Evolutionary conservation across 768 basidiomycete species (phyloP).

Genomic region (Tylopilus felleus): DNA sequence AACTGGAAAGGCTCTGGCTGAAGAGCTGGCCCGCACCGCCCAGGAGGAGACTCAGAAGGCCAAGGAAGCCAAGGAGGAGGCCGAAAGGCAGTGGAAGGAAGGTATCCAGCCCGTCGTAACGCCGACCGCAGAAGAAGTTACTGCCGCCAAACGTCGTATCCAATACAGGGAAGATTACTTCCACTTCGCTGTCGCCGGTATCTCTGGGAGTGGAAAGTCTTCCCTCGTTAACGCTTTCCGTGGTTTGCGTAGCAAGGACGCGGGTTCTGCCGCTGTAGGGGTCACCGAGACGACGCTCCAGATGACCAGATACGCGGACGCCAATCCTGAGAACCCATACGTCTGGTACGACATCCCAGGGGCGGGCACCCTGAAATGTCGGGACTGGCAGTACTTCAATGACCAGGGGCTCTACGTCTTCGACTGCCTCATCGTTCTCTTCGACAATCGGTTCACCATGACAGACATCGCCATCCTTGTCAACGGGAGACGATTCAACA

Average conservation of each 20-base stretch:
- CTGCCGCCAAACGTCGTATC: constrained; percentile 16
- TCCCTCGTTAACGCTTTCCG: constrained; percentile 37
- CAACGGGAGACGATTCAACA: background rate
- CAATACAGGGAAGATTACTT: constrained; percentile 27
- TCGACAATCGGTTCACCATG: constrained; percentile 23
- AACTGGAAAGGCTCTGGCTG: constrained; percentile 15
- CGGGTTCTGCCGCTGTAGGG: constrained; percentile 16
- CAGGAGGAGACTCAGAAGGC: constrained; percentile 18
- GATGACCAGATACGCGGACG: constrained; percentile 14
- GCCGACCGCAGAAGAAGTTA: constrained; percentile 10
- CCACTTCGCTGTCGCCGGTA: constrained; percentile 35
- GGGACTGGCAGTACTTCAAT: constrained; percentile 24
- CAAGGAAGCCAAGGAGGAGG: constrained; percentile 14
- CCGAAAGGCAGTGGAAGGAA: constrained; percentile 16
- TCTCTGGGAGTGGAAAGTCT: constrained; percentile 37
- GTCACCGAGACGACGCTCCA: constrained; percentile 19
- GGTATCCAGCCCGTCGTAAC: constrained; percentile 24
- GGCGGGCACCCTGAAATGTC: constrained; percentile 17
- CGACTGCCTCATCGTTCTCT: constrained; percentile 21
- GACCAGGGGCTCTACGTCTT: constrained; percentile 25
- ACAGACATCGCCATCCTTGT: constrained; percentile 21
- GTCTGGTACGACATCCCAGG: constrained; percentile 26
- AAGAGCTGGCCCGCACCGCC: constrained; percentile 10
- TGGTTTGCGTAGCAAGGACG: constrained; percentile 23
- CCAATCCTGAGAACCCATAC: constrained; percentile 11